Evolutionary conservation across 2,329 filamentous ascomycete species (phyloP).

Genomic region (Hypoxylon sp.): DNA sequence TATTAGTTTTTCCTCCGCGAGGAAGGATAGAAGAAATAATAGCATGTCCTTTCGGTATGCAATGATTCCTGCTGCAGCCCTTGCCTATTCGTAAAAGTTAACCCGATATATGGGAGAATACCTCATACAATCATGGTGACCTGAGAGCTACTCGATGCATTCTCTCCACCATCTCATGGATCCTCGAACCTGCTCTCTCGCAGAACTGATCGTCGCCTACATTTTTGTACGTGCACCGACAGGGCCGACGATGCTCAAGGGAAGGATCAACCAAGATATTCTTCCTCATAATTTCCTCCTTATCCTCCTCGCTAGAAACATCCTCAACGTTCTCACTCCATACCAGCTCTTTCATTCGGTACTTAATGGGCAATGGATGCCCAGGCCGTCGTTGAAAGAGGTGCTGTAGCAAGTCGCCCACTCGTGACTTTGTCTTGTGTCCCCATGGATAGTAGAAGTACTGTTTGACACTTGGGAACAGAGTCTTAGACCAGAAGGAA

Average conservation of each 20-base stretch:
- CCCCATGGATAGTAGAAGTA: slow-evolving; percentile 5
- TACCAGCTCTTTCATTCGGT: not conserved
- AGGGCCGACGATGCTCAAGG: not conserved
- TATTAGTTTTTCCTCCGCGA: too few species aligned
- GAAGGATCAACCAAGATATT: not conserved
- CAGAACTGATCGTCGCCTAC: not conserved
- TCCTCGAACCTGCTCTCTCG: not conserved
- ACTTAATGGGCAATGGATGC: not conserved
- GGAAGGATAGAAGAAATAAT: too few species aligned
- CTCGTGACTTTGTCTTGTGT: not conserved
- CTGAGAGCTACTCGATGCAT: not conserved
- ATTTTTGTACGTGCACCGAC: not conserved
- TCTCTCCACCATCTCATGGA: not conserved
- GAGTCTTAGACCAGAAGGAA: not conserved
- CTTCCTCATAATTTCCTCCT: not conserved
- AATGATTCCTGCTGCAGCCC: too few species aligned
- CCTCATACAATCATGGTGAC: not conserved
- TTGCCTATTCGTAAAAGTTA: too few species aligned
- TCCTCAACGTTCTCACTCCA: not conserved
- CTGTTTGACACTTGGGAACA: slow-evolving; percentile 1
- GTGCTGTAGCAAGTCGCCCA: not conserved
- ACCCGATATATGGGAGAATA: not conserved
- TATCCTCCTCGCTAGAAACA: not conserved
- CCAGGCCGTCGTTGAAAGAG: not conserved
- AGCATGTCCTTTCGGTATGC: too few species aligned